Percentiles rank a stretch among this genome's conserved stretches.
These are phyloP conservation scores for Nitzschia inconspicua DNA, from an alignment of 108 stramenopile genomes.

Conservation along the genomic window DNA sequence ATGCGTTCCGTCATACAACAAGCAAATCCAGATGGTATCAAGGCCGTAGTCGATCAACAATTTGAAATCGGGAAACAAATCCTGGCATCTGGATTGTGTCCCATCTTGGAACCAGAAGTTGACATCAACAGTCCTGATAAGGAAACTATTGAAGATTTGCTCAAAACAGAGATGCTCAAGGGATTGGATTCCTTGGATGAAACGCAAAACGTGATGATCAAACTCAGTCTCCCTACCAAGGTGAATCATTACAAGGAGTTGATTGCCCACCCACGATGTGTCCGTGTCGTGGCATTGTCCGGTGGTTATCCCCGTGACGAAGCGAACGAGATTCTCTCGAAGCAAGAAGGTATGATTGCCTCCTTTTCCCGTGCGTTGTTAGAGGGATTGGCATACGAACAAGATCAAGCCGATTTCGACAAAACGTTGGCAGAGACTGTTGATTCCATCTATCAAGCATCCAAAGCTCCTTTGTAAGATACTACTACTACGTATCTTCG, in stretches of 20 bases:
- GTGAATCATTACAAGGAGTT: conserved; percentile 59
- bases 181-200: conserved; percentile 44
- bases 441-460: no score
- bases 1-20: conserved; percentile 62
- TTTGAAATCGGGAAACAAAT: conserved; percentile 69
- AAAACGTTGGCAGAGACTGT: no score
- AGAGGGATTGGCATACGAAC: conserved; percentile 56
- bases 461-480: no score
- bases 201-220: conserved; percentile 51
- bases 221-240: conserved; percentile 57
- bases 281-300: conserved; percentile 69
- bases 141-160: conserved; percentile 50
- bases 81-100: conserved; percentile 50
- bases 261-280: conserved; percentile 60
- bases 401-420: no score
- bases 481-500: no score
- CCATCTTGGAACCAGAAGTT: conserved; percentile 84
- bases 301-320: conserved; percentile 70
- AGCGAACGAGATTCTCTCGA: conserved; percentile 43
- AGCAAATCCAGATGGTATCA: conserved; percentile 59
- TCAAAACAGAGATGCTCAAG: conserved; percentile 51
- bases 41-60: conserved; percentile 73
- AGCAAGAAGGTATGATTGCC: conserved; percentile 64
- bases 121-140: conserved; percentile 58
- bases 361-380: conserved; percentile 77